Conservation (phyloP, 129 eudicot species). For the Pseudognaphalium luteoalbum region DNA sequence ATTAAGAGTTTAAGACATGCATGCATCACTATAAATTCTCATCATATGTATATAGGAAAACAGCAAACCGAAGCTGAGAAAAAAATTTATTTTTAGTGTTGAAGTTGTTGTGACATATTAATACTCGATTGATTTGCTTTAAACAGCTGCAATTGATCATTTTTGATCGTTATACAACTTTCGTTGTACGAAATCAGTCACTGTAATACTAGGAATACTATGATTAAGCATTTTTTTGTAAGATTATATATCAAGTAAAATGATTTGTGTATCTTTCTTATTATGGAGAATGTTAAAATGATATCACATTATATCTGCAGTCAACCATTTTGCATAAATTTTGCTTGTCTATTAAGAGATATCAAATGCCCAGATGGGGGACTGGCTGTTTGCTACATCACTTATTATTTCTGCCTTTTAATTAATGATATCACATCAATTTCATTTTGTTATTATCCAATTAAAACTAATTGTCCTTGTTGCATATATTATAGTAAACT, state of each 20-base stretch:
- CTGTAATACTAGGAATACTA: not conserved
- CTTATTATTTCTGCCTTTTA: conserved; percentile 11
- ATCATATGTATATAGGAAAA: conserved; percentile 13
- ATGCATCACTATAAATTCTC: not conserved
- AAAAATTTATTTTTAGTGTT: not conserved
- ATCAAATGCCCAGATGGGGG: conserved; percentile 16
- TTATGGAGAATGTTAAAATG: not conserved
- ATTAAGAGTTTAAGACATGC: not conserved
- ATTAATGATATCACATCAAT: conserved; percentile 18
- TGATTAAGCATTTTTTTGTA: not conserved
- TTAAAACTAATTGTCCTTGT: too few species aligned
- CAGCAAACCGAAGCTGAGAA: conserved; percentile 3
- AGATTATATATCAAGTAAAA: not conserved
- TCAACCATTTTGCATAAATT: not conserved
- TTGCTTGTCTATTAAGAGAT: conserved; percentile 17
- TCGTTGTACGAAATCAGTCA: not conserved
- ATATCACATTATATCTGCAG: not conserved
- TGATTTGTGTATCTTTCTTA: not conserved
- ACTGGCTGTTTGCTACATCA: not conserved
- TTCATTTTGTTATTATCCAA: not conserved
- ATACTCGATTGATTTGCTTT: not conserved
- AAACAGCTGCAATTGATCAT: not conserved
- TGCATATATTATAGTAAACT: too few species aligned
- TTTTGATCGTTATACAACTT: not conserved
- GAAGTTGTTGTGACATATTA: not conserved